Conservation (phyloP, 2,329 filamentous ascomycete species). For the Blastomyces silverae region DNA sequence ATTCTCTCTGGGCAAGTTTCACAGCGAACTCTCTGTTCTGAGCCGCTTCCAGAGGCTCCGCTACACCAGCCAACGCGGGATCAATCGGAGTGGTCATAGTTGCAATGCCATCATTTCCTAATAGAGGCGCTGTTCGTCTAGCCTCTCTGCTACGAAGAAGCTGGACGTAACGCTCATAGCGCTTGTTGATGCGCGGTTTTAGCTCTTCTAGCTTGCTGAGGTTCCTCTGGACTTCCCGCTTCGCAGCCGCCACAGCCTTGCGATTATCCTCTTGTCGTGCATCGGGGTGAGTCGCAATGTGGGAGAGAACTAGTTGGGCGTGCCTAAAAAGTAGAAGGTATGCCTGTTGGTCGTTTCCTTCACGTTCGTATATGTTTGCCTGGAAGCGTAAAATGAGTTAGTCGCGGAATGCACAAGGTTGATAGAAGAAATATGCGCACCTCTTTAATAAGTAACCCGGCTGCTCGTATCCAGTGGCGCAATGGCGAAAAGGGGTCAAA, state of each 20-base stretch:
- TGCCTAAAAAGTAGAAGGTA: constrained; percentile 90
- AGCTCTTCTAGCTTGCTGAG: constrained; percentile 67
- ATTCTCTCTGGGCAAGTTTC: constrained; percentile 65
- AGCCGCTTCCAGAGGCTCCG: constrained; percentile 59
- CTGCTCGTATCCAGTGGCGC: constrained; percentile 74
- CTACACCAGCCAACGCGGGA: constrained; percentile 53
- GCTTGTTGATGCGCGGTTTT: constrained; percentile 67
- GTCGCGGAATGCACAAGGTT: constrained; percentile 1
- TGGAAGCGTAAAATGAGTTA: constrained; percentile 34
- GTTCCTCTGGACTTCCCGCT: constrained; percentile 57
- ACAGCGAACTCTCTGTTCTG: constrained; percentile 71
- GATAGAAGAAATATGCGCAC: constrained; percentile 43
- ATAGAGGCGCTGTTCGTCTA: constrained; percentile 29
- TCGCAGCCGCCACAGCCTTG: constrained; percentile 49
- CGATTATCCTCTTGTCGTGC: constrained; percentile 57
- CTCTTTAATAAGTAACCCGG: constrained; percentile 72
- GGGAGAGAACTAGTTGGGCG: constrained; percentile 71
- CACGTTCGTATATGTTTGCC: constrained; percentile 76
- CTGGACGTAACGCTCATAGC: constrained; percentile 61
- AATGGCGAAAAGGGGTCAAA: constrained; percentile 72
- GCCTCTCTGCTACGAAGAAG: constrained; percentile 44
- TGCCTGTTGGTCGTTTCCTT: constrained; percentile 79
- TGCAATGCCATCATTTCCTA: constrained; percentile 14
- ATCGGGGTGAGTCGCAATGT: constrained; percentile 69
- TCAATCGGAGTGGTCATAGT: constrained; percentile 37